phyloP scores from a whole-genome alignment of 106 monocot genomes.

The Xerophyta viscosa region DNA sequence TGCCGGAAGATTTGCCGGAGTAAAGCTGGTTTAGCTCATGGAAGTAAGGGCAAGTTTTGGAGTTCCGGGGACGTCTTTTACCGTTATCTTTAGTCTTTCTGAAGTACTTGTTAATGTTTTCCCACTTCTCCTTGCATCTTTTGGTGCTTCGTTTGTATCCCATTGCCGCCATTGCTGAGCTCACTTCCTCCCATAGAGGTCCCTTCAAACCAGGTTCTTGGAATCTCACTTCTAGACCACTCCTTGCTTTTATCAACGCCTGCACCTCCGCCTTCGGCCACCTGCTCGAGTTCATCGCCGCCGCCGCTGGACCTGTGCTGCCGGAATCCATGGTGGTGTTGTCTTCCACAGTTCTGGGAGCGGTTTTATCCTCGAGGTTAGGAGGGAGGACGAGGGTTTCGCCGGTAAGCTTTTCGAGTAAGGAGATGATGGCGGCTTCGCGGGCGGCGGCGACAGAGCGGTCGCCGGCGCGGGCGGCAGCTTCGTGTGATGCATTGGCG shows the following conservation, averaged over 20 bases:
- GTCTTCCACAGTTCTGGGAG: too few species aligned
- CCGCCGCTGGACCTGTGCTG: neutral
- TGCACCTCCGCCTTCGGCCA: constrained; percentile 98
- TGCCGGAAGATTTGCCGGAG: too few species aligned
- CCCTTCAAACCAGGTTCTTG: constrained; percentile 86
- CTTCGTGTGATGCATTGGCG: constrained; percentile 25
- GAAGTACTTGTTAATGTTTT: constrained; percentile 99
- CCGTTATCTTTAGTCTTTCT: constrained; percentile 77
- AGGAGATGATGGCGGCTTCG: constrained; percentile 70
- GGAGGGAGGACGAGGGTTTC: constrained; percentile 54
- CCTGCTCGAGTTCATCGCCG: constrained; percentile 25
- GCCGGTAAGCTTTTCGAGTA: constrained; percentile 79
- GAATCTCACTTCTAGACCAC: constrained; percentile 56
- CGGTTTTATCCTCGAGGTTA: too few species aligned
- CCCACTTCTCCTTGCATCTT: constrained; percentile 99
- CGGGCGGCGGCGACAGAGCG: constrained; percentile 46
- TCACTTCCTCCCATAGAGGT: constrained; percentile 96
- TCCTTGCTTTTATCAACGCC: constrained; percentile 71
- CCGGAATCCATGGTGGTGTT: too few species aligned
- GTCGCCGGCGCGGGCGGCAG: constrained; percentile 50
- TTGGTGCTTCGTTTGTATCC: constrained; percentile 75
- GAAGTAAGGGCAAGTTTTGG: constrained; percentile 93
- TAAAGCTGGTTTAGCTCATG: constrained; percentile 85
- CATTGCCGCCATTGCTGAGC: constrained; percentile 49
- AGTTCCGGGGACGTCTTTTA: constrained; percentile 64